Evolutionary conservation across 2,329 filamentous ascomycete species (phyloP), one percentile per base, ranked within the genome.

Genomic region (Xylaria arbuscula): DNA sequence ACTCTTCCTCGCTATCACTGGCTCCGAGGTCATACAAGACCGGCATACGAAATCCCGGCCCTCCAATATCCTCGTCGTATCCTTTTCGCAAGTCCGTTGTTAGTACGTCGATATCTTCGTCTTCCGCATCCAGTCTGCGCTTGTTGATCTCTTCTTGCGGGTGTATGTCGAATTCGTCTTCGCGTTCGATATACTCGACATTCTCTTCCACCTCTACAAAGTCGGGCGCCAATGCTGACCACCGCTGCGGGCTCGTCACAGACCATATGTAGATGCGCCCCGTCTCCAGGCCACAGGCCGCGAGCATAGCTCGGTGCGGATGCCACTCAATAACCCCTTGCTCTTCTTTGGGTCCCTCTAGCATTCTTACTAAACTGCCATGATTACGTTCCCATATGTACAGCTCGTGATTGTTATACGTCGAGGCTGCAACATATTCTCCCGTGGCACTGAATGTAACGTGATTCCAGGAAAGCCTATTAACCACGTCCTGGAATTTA

Each of bases 131-230:
- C 1, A 98, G 85, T 51, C 94, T 89, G 36, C 95, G 89, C 79
- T 97, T 95, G 78, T 97, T 93, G 64, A 98, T 90, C 79, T 98
- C 95, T 78, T 98, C 95, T 66, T 95, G 91, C 0, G 94, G 94
- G 78, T 98, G 96, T 65, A 98, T 97, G 79, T 99, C 97, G 75
- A 99, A 99, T 78, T 99, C 96, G 78, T 99, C 96, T 81, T 99
- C 96, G 64, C 89, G 88, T 80, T 99, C 96, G 50, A 97, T 89
- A 78, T 99, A 99, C 79, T 98, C 93, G 24, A 97, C 94, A 74
- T 99, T 99, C 81, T 99, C 96, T 81, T 99, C 96, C 15, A 99
- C 94, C 80, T 99, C 96, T 48, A 91, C 92, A 80, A 99, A 99
- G 80, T 99, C 97, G 0, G 96, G 96, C 6, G 97, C 97, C 36